Base-by-base conservation (phyloP, 2,329 filamentous ascomycete species). In the Ophiosphaerella herpotricha region DNA sequence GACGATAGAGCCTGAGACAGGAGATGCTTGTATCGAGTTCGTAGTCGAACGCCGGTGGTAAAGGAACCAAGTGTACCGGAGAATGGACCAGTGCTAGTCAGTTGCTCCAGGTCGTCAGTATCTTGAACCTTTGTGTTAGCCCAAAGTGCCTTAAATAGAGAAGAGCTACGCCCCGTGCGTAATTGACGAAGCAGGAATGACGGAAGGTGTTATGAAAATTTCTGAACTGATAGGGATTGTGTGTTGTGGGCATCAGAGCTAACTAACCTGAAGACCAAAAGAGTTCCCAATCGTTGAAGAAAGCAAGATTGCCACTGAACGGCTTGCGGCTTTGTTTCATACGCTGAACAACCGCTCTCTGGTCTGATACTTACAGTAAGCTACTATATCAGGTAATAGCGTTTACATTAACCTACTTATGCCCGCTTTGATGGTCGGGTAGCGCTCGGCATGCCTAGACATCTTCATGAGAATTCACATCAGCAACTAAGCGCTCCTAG, bases 371-470 rank as follows among this genome's bases (percentile, higher is more conserved):
- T 45, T 21, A 41, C 14, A 4, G 46, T 67, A 40, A 67, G 61
- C 41, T 32, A 13, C 36, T 7, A 33, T 14, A 33, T 26, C 5
- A 26, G 5, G 3, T 29, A n/a, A 12, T 35, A 4, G 35, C 23
- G 35, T 26, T 7, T 16, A 31, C 45, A 33, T 33, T 37, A 43
- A 78, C 78, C 46, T 74, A 81, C 82, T 75, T 40, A 59, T 66
- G 24, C 80, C 82, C 35, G 79, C 77, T 52, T 69, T 75, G 32
- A 64, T 66, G 0, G 82, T 85, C 1, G 82, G 82, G 67, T 83
- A 84, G 60, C 82, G 72, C 61, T 84, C 82, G 18, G 74, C 80
- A 70, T 85, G 82, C 35, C 82, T 76, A 16, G 82, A 80, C 72
- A 84, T 79, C 80, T 82, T 56, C 3, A 31, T 31, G 34, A 43